Percentiles rank a stretch among this genome's conserved stretches.
Conservation (phyloP, 2,329 filamentous ascomycete genomes). For the Parafenestella ontariensis region DNA sequence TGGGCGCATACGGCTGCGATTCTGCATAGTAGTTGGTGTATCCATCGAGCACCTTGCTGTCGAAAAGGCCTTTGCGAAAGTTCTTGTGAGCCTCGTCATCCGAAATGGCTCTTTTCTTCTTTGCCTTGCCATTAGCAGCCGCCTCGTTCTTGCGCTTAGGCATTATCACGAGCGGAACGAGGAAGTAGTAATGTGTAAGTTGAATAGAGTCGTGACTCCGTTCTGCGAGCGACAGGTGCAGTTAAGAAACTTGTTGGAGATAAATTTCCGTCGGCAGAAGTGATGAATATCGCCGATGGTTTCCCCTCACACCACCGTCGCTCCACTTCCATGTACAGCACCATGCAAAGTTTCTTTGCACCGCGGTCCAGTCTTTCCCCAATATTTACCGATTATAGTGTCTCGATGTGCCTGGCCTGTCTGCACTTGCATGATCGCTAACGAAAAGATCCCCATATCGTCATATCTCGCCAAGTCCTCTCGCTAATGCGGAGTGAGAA, state of each 20-base stretch:
- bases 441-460: neutral
- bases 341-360: slow-evolving; percentile 8
- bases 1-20: slow-evolving; percentile 47
- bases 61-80: slow-evolving; percentile 50
- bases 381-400: slow-evolving; percentile 10
- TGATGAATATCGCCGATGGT: slow-evolving; percentile 13
- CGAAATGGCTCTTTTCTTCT: slow-evolving; percentile 54
- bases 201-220: neutral
- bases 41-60: slow-evolving; percentile 40
- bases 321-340: slow-evolving; percentile 12
- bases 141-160: slow-evolving; percentile 54
- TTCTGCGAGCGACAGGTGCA: neutral
- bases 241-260: slow-evolving; percentile 10
- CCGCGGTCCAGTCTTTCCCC: slow-evolving; percentile 1
- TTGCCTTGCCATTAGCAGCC: slow-evolving; percentile 46
- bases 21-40: slow-evolving; percentile 48
- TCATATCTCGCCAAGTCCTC: neutral
- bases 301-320: slow-evolving; percentile 21
- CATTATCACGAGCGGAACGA: slow-evolving; percentile 14
- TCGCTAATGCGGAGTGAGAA: slow-evolving; percentile 19
- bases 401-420: neutral
- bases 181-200: slow-evolving; percentile 33
- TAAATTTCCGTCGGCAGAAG: slow-evolving; percentile 23
- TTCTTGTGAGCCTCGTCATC: slow-evolving; percentile 50
- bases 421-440: slow-evolving; percentile 1